Base-by-base conservation (phyloP, 495 filamentous ascomycete species). In the Trypethelium eluteriae region DNA sequence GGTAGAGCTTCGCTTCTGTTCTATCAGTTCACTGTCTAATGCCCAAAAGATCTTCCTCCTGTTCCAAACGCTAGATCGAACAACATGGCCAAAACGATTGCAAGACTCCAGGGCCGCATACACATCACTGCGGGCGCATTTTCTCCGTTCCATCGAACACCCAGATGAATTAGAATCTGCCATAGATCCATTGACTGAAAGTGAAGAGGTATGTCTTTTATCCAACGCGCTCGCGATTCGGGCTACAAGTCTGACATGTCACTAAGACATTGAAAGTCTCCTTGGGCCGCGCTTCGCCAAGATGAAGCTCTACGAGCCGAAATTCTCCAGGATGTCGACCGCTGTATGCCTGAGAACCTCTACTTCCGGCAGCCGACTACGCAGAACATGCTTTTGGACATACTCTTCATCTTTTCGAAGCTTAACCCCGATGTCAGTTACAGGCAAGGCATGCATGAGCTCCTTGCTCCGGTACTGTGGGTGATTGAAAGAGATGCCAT, bases 391-490 rank as follows among this genome's bases (percentile, higher is more conserved):
- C 86, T 99, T 66, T 81, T 92, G 32, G 91, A 98, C 74, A 85
- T 97, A 47, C 78, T 97, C 47, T 98, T 98, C 72, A 83, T 98
- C 68, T 97, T 91, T 76, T 93, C 92, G 74, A 97, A 96, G 76
- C 86, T 96, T 56, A 93, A 96, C 70, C 89, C 87, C 12, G 88
- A 89, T 70, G 80, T 93, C 53, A 88, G 92, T 18, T 98, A 98
- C 71, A 85, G 95, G 36, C 94, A 98, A 78, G 94, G 94, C 18
- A 98, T 98, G 92, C 94, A 98, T 74, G 94, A 98, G 76, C 76
- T 98, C 34, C 80, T 97, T 25, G 94, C 93, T 0, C 93, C 95
- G 3, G 86, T 98, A 38, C 78, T 98, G 10, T 96, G 92, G 86
- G 90, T 91, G 10, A 79, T 98, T 12, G 87, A 91, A 64, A 82